Evolutionary conservation across 768 basidiomycete genomes (phyloP).

Genomic region (Boletus patriciae): DNA sequence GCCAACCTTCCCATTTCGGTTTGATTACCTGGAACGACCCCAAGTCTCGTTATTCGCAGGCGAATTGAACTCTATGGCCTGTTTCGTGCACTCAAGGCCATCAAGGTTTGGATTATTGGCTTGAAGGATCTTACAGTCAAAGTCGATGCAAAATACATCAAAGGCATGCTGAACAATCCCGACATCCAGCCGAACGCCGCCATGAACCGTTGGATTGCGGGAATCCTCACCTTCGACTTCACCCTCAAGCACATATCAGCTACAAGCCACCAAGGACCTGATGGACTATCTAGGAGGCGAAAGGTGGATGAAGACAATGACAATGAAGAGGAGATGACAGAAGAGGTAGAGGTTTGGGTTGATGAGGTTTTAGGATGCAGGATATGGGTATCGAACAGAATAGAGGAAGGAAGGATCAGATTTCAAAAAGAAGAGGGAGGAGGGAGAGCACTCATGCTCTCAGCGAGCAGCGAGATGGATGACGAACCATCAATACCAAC

Average conservation of each 20-base stretch:
- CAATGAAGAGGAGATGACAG: constrained; percentile 15
- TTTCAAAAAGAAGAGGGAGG: background rate
- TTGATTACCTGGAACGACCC: constrained; percentile 38
- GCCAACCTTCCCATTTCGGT: constrained; percentile 35
- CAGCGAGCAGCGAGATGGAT: background rate
- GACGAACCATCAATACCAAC: background rate
- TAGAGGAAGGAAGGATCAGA: background rate
- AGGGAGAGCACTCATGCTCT: background rate
- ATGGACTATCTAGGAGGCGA: constrained; percentile 31
- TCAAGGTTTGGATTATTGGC: constrained; percentile 32
- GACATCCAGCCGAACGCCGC: constrained; percentile 34
- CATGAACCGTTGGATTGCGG: constrained; percentile 31
- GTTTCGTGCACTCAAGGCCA: constrained; percentile 20
- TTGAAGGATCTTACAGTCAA: constrained; percentile 36
- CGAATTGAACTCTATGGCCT: constrained; percentile 33
- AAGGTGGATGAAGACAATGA: constrained; percentile 15
- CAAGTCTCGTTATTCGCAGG: constrained; percentile 12
- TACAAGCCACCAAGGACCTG: constrained; percentile 22
- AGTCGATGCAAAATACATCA: constrained; percentile 41
- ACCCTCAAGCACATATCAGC: constrained; percentile 32
- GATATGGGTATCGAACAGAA: background rate
- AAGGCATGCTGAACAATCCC: constrained; percentile 40
- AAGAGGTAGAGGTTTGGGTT: constrained; percentile 17
- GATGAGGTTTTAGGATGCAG: constrained; percentile 17
- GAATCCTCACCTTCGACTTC: constrained; percentile 35